Base-by-base conservation (phyloP, 2,329 filamentous ascomycete genomes). In the Arthrobotrys sinensis region DNA sequence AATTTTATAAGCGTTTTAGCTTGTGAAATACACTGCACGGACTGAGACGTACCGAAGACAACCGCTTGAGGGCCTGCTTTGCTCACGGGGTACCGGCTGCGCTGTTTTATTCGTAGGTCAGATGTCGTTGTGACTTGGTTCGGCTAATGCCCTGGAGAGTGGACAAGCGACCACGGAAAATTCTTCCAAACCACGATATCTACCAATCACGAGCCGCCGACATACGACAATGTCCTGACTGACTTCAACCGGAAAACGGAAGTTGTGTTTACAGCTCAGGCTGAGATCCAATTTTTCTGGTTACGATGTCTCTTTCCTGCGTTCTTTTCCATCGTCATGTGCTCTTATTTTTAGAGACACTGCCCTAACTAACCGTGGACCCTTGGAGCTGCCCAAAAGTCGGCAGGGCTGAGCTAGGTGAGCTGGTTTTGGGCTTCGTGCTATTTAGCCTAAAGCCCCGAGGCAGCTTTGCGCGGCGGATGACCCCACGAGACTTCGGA, bases 291-390 rank as follows among this genome's bases (percentile, higher is more conserved):
- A 38, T 16, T 43, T 28, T 24, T 63, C 63, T 36, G 43, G 36
- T 65, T 55, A 48, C 32, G 10, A 57, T 57, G 52, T 57, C 52
- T 57, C 52, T 57, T 57, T 76, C 55, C 55, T 50, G 38, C 53
- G 63, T 65, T 67, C 43, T 62, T 70, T 57, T 50, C 34, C 38
- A 63, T 46, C 40, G 45, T 77, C 73, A 77, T 68, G 66, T 77
- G 73, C 66, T 77, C 73, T 71, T 77, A 71, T 71, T 77, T 77
- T 77, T 77, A 77, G 72, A 77, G 73, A 77, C 72, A 77, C 32
- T 34, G 48, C 50, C 24, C 11, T 60, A 55, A 57, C 34, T 53
- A 40, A 40, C 52, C 46, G 32, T 52, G 46, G 45, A 46, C 60
- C 55, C 55, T 60, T 36, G 55, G 55, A 43, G 36, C 19, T 66